Evolutionary conservation across 1,139 yeast genomes (phyloP), one percentile per base, ranked within the genome.

Genomic region (Saccharomyces hybrid): DNA sequence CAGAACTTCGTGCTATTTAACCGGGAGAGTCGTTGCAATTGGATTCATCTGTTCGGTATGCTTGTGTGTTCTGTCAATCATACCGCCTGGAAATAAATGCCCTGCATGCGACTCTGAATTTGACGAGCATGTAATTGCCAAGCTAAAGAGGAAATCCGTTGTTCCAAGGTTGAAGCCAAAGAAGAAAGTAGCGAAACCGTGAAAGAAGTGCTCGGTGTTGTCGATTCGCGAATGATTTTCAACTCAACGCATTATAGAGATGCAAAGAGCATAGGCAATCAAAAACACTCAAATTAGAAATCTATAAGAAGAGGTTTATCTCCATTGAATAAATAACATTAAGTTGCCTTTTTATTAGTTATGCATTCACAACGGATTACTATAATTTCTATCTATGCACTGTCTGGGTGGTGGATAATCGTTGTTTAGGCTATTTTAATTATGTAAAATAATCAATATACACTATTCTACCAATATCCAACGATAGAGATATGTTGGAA

Each of bases 11-110:
- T 93, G 99, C 70, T 93, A 89, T 65, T 74, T 90, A 27, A 89
- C 97, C 0, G 93, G 95, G 29, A 81, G 83, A 62, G 85, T 93
- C 2, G 93, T 95, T 14, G 97, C 95, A 62, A 79, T 93, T 51
- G 99, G 98, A 0, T 91, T 81, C 63, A 98, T 95, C 3, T 95
- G 99, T 70, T 86, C 96, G 25, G 97, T 95, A 29, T 95, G 99
- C 69, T 75, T 95, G 26, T 91, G 98, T 68, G 74, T 73, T 67
- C 78, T 69, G 61, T 77, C 77, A 69, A 75, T 77, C 73, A 81
- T 77, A 56, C 87, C 81, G 52, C 74, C 70, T 54, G 80, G 70
- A 44, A 77, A 75, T 52, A 74, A 71, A 54, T 84, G 90, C 63
- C 88, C 89, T 1, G 83, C 90, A 70, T 82, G 86, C 72, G 78